A percentile compares a stretch with the other conserved stretches of the same genome.
phyloP scores from a whole-genome alignment of 2,329 filamentous ascomycete genomes.

The Colletotrichum endophyticum region DNA sequence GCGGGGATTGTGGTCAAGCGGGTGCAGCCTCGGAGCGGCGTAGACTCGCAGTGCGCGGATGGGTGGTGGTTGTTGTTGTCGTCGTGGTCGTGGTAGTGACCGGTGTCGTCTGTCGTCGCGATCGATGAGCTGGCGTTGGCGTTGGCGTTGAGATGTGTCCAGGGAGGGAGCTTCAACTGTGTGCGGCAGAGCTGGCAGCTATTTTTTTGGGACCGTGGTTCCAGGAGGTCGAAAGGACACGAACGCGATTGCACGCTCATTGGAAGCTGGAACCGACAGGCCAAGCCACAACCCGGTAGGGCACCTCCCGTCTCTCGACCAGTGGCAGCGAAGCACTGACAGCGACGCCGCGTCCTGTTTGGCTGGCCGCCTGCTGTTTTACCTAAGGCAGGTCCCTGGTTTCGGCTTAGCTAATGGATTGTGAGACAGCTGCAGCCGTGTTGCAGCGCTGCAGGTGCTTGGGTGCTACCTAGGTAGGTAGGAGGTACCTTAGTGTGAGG shows the following conservation, averaged over 20 bases:
- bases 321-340: not conserved
- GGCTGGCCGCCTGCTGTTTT: not conserved
- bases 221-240: constrained; percentile 26
- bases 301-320: not conserved
- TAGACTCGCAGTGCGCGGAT: not conserved
- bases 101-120: not conserved
- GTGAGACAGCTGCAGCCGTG: not conserved
- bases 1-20: not conserved
- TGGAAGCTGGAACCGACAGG: constrained; percentile 20
- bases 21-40: not conserved
- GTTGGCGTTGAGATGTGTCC: not conserved
- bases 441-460: not conserved
- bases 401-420: not conserved
- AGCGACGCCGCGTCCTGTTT: not conserved
- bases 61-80: not conserved
- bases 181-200: constrained; percentile 1
- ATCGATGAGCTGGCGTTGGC: not conserved
- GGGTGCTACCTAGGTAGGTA: not conserved
- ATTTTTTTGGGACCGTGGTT: not conserved
- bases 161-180: constrained; percentile 7
- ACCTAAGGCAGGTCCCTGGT: not conserved
- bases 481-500: too few species aligned
- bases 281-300: constrained; percentile 5
- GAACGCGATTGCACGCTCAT: constrained; percentile 28
- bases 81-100: not conserved